phyloP scores from a whole-genome alignment of 2,329 filamentous ascomycete genomes.

The Phaeophleospora eucalypticola region DNA sequence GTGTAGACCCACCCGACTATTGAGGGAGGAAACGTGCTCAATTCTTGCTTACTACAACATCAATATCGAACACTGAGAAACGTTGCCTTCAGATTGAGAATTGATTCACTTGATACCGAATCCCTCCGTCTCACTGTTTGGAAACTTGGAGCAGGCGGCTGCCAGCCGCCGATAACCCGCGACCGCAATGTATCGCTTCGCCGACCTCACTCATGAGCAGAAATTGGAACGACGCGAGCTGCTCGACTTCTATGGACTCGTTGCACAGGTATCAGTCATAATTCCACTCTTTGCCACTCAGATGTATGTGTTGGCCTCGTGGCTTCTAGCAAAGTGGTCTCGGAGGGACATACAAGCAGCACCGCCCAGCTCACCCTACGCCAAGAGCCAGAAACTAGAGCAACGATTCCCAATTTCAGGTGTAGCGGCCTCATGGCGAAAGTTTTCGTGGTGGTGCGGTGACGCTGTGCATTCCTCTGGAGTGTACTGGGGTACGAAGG shows the following conservation, averaged over 20 bases:
- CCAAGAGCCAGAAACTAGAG: constrained; percentile 29
- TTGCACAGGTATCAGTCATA: constrained; percentile 54
- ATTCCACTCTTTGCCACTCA: constrained; percentile 43
- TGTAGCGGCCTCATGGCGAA: constrained; percentile 19
- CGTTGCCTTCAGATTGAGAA: too few species aligned
- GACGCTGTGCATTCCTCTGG: constrained; percentile 24
- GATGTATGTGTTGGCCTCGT: constrained; percentile 35
- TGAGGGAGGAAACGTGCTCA: background rate
- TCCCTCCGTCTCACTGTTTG: too few species aligned
- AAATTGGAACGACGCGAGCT: constrained; percentile 48
- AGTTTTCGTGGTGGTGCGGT: constrained; percentile 33
- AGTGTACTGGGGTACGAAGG: constrained; percentile 45
- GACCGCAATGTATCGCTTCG: constrained; percentile 46
- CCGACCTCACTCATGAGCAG: constrained; percentile 48
- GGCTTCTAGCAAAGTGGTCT: constrained; percentile 22
- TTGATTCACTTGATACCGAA: too few species aligned
- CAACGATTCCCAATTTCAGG: constrained; percentile 1
- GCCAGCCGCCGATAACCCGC: background rate
- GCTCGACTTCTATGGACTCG: constrained; percentile 53
- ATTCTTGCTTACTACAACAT: background rate
- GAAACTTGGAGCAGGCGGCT: background rate
- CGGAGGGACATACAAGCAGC: constrained; percentile 17
- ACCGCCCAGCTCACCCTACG: constrained; percentile 41
- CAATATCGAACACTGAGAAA: too few species aligned
- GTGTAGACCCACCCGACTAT: background rate